A percentile compares a stretch with the other conserved stretches of the same genome.
phyloP scores from a whole-genome alignment of 2,329 filamentous ascomycete genomes.

The Erysiphe pulchra region DNA sequence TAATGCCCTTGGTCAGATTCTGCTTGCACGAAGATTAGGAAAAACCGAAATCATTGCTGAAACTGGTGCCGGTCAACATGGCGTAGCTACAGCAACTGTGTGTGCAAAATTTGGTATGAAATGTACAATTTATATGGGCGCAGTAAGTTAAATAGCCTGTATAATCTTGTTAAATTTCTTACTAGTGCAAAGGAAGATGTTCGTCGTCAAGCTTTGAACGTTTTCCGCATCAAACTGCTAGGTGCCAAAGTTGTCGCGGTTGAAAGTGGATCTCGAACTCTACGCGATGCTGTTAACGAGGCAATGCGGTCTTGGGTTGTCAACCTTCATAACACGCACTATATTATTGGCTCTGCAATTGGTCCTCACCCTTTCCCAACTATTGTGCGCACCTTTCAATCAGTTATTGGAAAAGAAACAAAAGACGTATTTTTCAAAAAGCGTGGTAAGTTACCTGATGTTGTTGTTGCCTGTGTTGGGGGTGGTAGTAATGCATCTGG shows the following conservation, averaged over 20 bases:
- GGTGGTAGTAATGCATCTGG: conserved; percentile 86
- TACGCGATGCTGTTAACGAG: conserved; percentile 82
- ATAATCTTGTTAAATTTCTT: conserved; percentile 1
- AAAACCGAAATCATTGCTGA: conserved; percentile 97
- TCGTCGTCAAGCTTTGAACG: conserved; percentile 82
- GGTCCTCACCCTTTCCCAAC: conserved; percentile 95
- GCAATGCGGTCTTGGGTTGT: conserved; percentile 86
- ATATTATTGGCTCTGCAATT: conserved; percentile 93
- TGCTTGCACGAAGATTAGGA: conserved; percentile 62
- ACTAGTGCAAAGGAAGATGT: conserved; percentile 43
- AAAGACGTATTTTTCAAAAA: conserved; percentile 72
- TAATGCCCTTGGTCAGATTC: conserved; percentile 81
- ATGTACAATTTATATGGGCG: conserved; percentile 95
- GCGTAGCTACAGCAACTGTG: conserved; percentile 89
- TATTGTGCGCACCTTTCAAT: conserved; percentile 93
- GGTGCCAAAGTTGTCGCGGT: conserved; percentile 84
- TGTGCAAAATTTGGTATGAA: conserved; percentile 97
- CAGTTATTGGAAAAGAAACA: conserved; percentile 83
- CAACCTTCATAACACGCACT: conserved; percentile 80
- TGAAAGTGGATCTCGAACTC: conserved; percentile 63
- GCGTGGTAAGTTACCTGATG: conserved; percentile 75
- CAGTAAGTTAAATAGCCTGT: conserved; percentile 15
- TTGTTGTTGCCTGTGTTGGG: conserved; percentile 87
- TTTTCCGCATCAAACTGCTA: conserved; percentile 93
- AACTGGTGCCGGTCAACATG: conserved; percentile 91